phyloP scores from a whole-genome alignment of 2,329 filamentous ascomycete species.

The Stagonosporopsis cucurbitacearum region DNA sequence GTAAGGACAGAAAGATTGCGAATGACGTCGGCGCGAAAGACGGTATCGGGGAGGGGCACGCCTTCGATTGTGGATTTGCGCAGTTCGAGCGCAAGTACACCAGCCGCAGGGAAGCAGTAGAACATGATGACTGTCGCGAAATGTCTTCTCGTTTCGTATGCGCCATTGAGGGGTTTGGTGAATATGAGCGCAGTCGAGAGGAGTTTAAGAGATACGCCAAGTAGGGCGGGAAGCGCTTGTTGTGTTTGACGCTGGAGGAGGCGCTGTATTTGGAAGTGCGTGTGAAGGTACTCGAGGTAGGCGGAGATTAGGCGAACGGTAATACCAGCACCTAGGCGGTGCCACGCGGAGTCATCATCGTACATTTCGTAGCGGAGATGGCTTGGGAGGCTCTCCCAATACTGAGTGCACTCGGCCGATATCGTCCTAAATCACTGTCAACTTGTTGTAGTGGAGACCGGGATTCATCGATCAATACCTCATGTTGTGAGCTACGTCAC shows the following conservation, averaged over 20 bases:
- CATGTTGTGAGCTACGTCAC: constrained; percentile 38
- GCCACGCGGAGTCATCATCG: constrained; percentile 42
- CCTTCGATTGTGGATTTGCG: constrained; percentile 44
- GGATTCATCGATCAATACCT: constrained; percentile 25
- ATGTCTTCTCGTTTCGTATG: constrained; percentile 40
- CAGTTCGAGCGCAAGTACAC: constrained; percentile 44
- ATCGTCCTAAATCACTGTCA: constrained; percentile 31
- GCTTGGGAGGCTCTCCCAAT: constrained; percentile 38
- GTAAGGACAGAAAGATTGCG: constrained; percentile 47
- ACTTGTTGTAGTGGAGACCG: not conserved
- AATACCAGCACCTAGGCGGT: constrained; percentile 28
- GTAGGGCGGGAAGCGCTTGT: constrained; percentile 38
- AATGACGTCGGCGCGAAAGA: constrained; percentile 46
- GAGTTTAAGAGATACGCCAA: constrained; percentile 44
- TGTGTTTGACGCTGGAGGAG: constrained; percentile 43
- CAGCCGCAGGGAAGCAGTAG: constrained; percentile 46
- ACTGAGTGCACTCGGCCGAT: constrained; percentile 33
- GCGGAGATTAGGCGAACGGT: constrained; percentile 37
- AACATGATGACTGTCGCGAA: constrained; percentile 45
- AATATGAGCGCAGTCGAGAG: constrained; percentile 41
- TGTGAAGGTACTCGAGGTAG: constrained; percentile 46
- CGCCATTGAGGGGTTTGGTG: constrained; percentile 41
- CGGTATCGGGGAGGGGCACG: constrained; percentile 35
- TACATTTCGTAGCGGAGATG: constrained; percentile 47
- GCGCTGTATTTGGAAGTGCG: constrained; percentile 44